Evolutionary conservation across 345 rosid species (phyloP), one percentile per base, ranked within the genome.

Genomic region (Bretschneidera sinensis): DNA sequence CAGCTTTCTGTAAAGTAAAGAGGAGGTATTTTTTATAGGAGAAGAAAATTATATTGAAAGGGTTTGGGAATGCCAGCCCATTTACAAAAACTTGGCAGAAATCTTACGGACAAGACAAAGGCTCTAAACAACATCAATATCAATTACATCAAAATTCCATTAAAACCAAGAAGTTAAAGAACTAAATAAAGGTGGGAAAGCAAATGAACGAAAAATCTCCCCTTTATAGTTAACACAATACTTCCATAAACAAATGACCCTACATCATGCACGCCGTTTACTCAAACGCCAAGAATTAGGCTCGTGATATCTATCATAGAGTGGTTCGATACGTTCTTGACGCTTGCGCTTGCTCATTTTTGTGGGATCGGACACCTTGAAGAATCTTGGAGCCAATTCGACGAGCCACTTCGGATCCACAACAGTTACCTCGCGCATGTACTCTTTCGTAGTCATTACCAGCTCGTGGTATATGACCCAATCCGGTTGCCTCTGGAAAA

Each of bases 381-480:
- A 92, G 77, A 85, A 92, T 55, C 91, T 85, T 11, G 98, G 89
- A 17, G 97, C 98, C 48, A 87, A 72, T 72, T 87, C 92, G 43
- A 87, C 92, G 0, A 89, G 92, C 98, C 97, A 92, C 61, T 87
- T 82, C 9, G 98, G 98, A 61, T 89, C 97, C 19, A 85, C 64
- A 48, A 87, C 91, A 0, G 95, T 89, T 17, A 82, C 87, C 70
- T 92, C 91, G 19, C 86, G 81, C 97, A 87, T 85, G 74, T 89
- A 92, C 74, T 89, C 98, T 66, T 89, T 89, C 0, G 91, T 89
- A 6, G 97, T 89, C 97, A 89, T 89, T 52, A 89, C 98, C 21
- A 89, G 81, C 74, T 92, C 97, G 51, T 89, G 91, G 65, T 89
- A 92, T 48, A 89, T 89, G 53, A 87, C 94, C 98, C 98, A 89